Base-by-base conservation (phyloP, 1,139 yeast genomes). In the Candida sp. region DNA sequence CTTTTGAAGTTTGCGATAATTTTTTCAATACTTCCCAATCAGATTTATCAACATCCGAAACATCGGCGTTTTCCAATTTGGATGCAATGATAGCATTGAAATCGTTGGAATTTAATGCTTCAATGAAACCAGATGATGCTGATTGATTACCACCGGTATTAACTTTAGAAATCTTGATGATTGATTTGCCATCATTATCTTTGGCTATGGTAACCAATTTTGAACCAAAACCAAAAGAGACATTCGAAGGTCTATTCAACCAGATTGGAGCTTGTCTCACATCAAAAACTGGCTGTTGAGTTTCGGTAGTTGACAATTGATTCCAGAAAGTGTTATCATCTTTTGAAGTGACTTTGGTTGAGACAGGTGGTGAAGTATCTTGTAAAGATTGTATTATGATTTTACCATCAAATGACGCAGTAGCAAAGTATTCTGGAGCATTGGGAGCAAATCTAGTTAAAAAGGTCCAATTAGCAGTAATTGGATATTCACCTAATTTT, bases 391-490 rank as follows among this genome's bases (percentile, higher is more conserved):
- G 97, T 36, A 93, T 74, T 41, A 81, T 68, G 46, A 95, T 77
- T 61, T 87, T 89, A 45, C 96, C 95, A 63, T 91, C 98, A 55
- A 87, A 88, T 11, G 97, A 87, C 22, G 98, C 95, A 45, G 91
- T 80, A 5, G 98, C 99, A 70, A 95, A 87, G 45, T 89, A 68
- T 49, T 91, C 97, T 5, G 99, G 99, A 23, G 88, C 81, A 23
- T 74, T 65, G 37, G 96, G 96, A 46, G 96, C 95, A 71, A 91
- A 93, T 55, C 79, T 77, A 12, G 96, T 80, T 63, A 87, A 82
- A 69, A 90, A 93, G 23, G 89, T 86, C 99, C 99, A 93, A 64
- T 89, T 91, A 35, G 96, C 87, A 36, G 96, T 81, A 23, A 95
- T 81, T 42, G 98, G 97, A 60, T 88, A 93, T 58, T 88, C 88